Evolutionary conservation across 345 rosid genomes (phyloP).

Genomic region (Gossypium herbaceum): DNA sequence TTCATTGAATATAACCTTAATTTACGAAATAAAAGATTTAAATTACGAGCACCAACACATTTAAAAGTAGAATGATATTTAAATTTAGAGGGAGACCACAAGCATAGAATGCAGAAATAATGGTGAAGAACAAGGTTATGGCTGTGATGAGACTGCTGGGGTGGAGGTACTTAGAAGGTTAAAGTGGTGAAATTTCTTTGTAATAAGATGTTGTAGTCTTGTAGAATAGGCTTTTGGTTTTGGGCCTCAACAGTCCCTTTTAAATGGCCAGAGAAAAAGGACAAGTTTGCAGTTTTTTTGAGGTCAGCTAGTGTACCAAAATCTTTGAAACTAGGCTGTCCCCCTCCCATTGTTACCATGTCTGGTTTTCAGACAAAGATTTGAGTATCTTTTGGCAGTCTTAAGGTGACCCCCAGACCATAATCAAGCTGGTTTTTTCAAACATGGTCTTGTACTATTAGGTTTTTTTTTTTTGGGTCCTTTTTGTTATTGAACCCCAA

Average conservation of each 20-base stretch:
- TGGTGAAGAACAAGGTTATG: constrained; percentile 18
- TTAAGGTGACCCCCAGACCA: not conserved
- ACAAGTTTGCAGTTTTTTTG: constrained; percentile 21
- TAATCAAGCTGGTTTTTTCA: not conserved
- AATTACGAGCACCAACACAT: no score
- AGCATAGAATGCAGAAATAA: constrained; percentile 27
- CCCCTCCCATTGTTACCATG: constrained; percentile 30
- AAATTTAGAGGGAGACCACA: constrained; percentile 11
- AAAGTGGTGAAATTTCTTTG: not conserved
- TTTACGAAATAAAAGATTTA: no score
- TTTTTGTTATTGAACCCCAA: not conserved
- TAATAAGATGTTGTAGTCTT: not conserved
- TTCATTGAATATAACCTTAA: no score
- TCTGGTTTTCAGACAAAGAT: constrained; percentile 54
- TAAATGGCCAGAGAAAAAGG: constrained; percentile 24
- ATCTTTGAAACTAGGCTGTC: constrained; percentile 26
- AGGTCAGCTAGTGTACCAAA: constrained; percentile 29
- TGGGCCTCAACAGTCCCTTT: constrained; percentile 21
- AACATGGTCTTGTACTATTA: no score
- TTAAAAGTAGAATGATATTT: not conserved
- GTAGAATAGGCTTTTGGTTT: constrained; percentile 13
- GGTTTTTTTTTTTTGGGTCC: no score
- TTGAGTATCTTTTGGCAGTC: constrained; percentile 46
- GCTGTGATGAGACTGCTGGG: constrained; percentile 14
- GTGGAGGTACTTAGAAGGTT: constrained; percentile 24